Percentiles rank a stretch among this genome's conserved stretches.
phyloP scores from a whole-genome alignment of 116 monocot genomes.

The Papilionanthe hybrid region DNA sequence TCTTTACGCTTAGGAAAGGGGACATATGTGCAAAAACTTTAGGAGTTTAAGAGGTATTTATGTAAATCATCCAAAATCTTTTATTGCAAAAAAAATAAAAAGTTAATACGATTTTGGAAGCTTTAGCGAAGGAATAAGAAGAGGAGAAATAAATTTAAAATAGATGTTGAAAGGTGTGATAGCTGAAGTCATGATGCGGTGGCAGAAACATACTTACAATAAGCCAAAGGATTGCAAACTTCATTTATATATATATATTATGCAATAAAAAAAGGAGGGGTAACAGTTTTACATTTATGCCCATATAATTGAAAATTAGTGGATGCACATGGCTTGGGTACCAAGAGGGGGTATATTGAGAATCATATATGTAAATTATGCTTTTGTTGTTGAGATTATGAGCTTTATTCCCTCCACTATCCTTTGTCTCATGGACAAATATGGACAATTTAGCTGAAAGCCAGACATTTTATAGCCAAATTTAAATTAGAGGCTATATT shows the following conservation, averaged over 20 bases:
- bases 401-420: conserved; percentile 2
- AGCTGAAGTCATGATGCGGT: conserved; percentile 6
- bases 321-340: conserved; percentile 4
- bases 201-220: background rate
- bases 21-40: too few relatives aligned
- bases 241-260: too few relatives aligned
- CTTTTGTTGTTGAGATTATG: background rate
- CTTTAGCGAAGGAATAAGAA: too few relatives aligned
- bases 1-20: too few relatives aligned
- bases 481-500: too few relatives aligned
- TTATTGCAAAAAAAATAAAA: too few relatives aligned
- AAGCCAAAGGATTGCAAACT: background rate
- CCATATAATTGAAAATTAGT: background rate
- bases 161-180: background rate
- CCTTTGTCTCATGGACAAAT: background rate
- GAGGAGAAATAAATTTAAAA: too few relatives aligned
- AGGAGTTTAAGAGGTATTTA: too few relatives aligned
- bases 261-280: background rate
- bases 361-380: background rate
- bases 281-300: background rate
- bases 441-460: too few relatives aligned
- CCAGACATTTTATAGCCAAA: too few relatives aligned
- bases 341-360: background rate
- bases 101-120: too few relatives aligned
- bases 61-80: too few relatives aligned